Evolutionary conservation across 495 filamentous ascomycete species (phyloP), one percentile per base, ranked within the genome.

Genomic region (Penicillium chermesinum): DNA sequence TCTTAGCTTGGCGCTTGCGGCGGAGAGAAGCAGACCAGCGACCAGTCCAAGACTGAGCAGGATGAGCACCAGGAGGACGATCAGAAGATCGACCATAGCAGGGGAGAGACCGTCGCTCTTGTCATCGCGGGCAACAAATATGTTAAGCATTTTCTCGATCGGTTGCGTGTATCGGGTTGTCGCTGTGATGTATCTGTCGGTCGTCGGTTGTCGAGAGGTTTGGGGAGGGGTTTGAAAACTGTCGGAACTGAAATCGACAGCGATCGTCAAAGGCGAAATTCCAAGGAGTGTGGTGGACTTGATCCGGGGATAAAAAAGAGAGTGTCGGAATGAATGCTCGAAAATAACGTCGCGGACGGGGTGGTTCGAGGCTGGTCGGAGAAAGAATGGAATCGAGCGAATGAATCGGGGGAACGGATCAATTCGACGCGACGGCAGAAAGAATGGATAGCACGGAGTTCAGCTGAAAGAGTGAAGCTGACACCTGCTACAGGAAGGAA

Each of bases 391-490:
- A 34, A 46, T 30, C n/a, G 47, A 16, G 7, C 25, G 18, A 37
- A 36, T 22, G 15, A 19, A 35, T 6, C 21, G 41, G 12, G 17
- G 14, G 44, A 40, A 39, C 38, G 14, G 17, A 16, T n/a, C 22
- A 22, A 27, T n/a, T 46, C 9, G 44, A 46, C 44, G 25, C 25
- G 25, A 20, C n/a, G n/a, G n/a, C 17, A 30, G 61, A 72, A 70
- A 61, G 79, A 82, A 70, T 62, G 79, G 71, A 80, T 63, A n/a
- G n/a, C n/a, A n/a, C n/a, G 77, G 76, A 73, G 68, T 61, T 52
- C 77, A 79, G 80, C 82, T 85, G 68, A 90, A 88, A 78, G 87
- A 91, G 79, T 89, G 87, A 89, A 91, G 87, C 83, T 79, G 84
- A 77, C 68, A 77, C 79, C 75, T 75, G 76, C 73, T 63, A 37